phyloP scores from a whole-genome alignment of 176 grass and related monocot species.

The Lolium rigidum region DNA sequence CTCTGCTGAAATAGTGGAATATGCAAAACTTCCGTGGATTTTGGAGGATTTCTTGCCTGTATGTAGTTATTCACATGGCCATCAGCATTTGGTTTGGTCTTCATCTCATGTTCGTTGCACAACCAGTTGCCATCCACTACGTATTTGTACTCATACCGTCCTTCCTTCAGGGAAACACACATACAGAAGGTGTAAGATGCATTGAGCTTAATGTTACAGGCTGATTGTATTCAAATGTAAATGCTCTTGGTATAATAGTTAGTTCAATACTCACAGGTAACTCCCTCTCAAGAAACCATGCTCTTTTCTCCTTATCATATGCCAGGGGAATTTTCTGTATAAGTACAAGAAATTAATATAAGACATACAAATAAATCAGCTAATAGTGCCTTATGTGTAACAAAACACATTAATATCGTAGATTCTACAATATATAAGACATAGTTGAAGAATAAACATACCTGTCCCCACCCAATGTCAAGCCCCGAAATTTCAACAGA shows the following conservation, averaged over 20 bases:
- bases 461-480: conserved; percentile 96
- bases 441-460: conserved; percentile 50
- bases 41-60: conserved; percentile 53
- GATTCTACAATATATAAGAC: conserved; percentile 5
- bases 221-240: background rate
- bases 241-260: background rate
- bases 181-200: conserved; percentile 31
- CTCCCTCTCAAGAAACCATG: conserved; percentile 81
- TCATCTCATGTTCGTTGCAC: conserved; percentile 63
- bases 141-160: conserved; percentile 94
- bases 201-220: background rate
- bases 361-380: background rate
- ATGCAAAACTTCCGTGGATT: background rate
- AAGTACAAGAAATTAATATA: background rate
- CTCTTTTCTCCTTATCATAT: conserved; percentile 60
- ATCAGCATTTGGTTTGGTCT: conserved; percentile 67
- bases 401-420: background rate
- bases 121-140: conserved; percentile 83
- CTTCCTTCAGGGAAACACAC: conserved; percentile 68
- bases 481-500: conserved; percentile 96
- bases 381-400: background rate
- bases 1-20: background rate
- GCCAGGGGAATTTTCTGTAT: conserved; percentile 68
- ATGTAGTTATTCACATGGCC: conserved; percentile 95
- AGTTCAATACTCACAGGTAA: conserved; percentile 70